Conservation (phyloP, 495 filamentous ascomycete genomes). For the Neurospora sp. region DNA sequence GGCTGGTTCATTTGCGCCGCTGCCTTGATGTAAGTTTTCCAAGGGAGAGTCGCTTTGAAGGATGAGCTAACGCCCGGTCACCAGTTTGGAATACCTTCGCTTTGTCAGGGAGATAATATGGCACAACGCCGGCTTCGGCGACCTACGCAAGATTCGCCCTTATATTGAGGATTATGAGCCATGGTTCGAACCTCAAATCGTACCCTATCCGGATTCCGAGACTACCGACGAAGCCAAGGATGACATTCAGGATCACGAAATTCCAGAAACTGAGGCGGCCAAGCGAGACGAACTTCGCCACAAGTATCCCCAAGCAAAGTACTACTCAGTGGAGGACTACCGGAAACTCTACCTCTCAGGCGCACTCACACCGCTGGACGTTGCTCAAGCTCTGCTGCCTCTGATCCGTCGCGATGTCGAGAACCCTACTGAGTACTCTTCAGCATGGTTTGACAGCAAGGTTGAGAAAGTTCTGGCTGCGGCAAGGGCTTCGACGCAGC, state of each 20-base stretch:
- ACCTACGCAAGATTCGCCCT: conserved; percentile 43
- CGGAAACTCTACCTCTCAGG: conserved; percentile 55
- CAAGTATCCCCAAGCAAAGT: conserved; percentile 29
- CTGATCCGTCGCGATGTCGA: conserved; percentile 52
- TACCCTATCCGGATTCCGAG: conserved; percentile 34
- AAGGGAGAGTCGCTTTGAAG: neutral
- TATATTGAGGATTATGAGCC: conserved; percentile 52
- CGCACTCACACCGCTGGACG: conserved; percentile 53
- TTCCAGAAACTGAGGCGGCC: neutral
- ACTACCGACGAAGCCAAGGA: conserved; percentile 5
- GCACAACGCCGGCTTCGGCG: conserved; percentile 61
- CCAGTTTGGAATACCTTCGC: conserved; percentile 26
- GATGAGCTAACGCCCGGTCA: neutral
- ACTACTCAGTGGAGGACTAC: conserved; percentile 61
- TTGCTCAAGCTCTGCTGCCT: conserved; percentile 56
- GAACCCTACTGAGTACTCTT: conserved; percentile 45
- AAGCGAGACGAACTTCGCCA: neutral
- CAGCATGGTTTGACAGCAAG: conserved; percentile 54
- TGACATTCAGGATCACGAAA: conserved; percentile 10
- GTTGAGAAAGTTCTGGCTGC: conserved; percentile 51
- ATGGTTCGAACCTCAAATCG: conserved; percentile 70
- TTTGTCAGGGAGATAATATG: conserved; percentile 34
- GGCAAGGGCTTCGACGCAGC: conserved; percentile 52
- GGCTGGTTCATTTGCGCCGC: conserved; percentile 15
- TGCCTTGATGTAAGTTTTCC: conserved; percentile 16